Evolutionary conservation across 1,284 basidiomycete genomes (phyloP), one percentile per base, ranked within the genome.

Genomic region (Ustilago lituana): DNA sequence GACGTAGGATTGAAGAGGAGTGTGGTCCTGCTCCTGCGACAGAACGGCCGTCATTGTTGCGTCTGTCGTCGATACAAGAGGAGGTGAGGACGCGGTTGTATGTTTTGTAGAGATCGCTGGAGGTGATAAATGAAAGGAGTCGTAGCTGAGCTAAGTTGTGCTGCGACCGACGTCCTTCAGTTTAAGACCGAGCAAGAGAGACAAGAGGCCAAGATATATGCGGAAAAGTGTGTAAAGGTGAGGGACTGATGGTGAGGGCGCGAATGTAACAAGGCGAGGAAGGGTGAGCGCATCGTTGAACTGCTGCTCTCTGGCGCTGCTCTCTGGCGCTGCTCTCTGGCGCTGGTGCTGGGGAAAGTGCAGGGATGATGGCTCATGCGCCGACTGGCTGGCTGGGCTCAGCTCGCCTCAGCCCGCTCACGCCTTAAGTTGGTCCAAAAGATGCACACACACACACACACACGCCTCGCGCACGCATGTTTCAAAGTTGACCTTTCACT

Each of bases 1-100:
- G 38, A 83, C 80, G 48, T 81, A 82, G n/a, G 71, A 74, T 36
- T 79, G 73, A n/a, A 83, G 67, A 7, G 79, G 76, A 32, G 82
- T 79, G 47, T 72, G 69, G 10, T 62, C 59, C 20, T 59, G 57
- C 1, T 59, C 55, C 23, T 46, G 26, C 22, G 50, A 31, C 5
- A 62, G 12, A 5, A 72, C 64, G 40, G 69, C 60, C n/a, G 64
- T 38, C 69, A 67, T 39, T 71, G 15, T 7, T 4, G 40, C 5
- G 5, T 24, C 22, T 44, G 50, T 31, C 1, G 15, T 23, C n/a
- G n/a, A n/a, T n/a, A n/a, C n/a, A n/a, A n/a, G n/a, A n/a, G n/a
- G n/a, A n/a, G n/a, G n/a, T 31, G 38, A n/a, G n/a, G 15, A 27
- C 1, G 32, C 10, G 20, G 46, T 7, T 26, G n/a, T 17, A 35